Evolutionary conservation across 202 grass and related monocot genomes (phyloP), one percentile per base, ranked within the genome.

Genomic region (Schoenoplectus tabernaemontani): DNA sequence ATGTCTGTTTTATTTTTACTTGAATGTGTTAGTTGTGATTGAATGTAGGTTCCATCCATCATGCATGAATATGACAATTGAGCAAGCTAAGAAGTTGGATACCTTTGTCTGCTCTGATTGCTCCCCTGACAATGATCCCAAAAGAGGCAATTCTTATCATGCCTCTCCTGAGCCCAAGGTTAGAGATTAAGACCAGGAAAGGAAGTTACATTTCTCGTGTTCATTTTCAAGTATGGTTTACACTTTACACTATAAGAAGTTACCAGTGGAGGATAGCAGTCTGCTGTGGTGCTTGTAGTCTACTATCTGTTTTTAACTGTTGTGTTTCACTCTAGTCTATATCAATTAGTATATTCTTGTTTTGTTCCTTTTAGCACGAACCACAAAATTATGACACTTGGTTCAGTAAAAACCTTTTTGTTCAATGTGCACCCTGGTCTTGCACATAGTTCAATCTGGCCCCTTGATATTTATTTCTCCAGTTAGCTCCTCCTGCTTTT

Each of bases 41-140:
- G 17, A 48, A 19, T 32, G 23, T 30, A 96, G 93, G 93, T 96
- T 96, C 53, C 93, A 96, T 84, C 93, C 93, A 71, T 92, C 90
- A 53, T 96, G 93, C 90, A 96, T 96, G 93, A 87, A 85, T 74
- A 92, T 96, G 93, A 90, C 88, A 53, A 92, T 92, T 70, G 90
- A 96, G 62, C 90, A 96, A 77, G 90, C 93, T 42, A 92, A 96
- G 76, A 96, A 92, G 51, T 73, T 92, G 63, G 93, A 96, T 73
- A 70, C 87, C 51, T 96, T 90, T 28, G 69, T 92, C 76, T 96
- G 93, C 28, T 64, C 88, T 9, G 93, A 92, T 56, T 96, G 93
- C 88, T 59, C 80, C 54, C 82, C 89, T 84, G 93, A 92, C 89
- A 89, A 87, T 92, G 85, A 89, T 60, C 66, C 43, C 46, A 96